Base-by-base conservation (phyloP, 495 filamentous ascomycete species). In the Podospora appendiculata region DNA sequence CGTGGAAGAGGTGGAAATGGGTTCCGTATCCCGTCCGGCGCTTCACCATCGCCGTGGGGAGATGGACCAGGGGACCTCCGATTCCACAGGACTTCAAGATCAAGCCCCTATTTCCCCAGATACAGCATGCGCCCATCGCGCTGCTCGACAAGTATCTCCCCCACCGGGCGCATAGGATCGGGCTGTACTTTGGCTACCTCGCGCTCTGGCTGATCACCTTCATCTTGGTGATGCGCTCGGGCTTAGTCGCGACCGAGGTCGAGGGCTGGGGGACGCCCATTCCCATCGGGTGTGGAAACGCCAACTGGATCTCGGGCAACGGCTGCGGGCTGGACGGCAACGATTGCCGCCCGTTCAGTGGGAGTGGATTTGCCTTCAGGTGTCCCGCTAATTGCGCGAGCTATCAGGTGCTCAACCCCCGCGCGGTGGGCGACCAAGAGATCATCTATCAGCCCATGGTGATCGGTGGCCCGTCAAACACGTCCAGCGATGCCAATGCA, bases 321-420 rank as follows among this genome's bases (percentile, higher is more conserved):
- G 71, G 73, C 32, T 95, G 90, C 62, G 90, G 89, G 5, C 58
- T 93, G 8, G 81, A 95, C 56, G 90, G 90, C 12, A 82, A 84
- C 45, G 70, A 81, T 54, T 95, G 90, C 65, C 80, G 86, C n/a
- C 90, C 90, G 0, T 95, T 95, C 59, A 77, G 74, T 41, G 79
- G 80, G 50, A 77, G 77, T 46, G 80, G 77, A 1, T 78, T 86
- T 54, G 76, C 87, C 12, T 95, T 95, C 64, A 77, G 84, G 45
- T 95, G 90, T 59, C 87, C 89, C 25, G 85, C 86, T 3, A 86
- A 84, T 60, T 95, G 90, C 63, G 71, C 72, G 19, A 76, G 78
- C 55, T 72, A 79, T 36, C 77, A 77, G 60, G 75, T 91, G 16
- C 67, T 87, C 45, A 85, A 90, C 50, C 84, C 86, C 11, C 76